Evolutionary conservation across 352 stramenopile genomes (phyloP).

Genomic region (Phytopythium delawarense): DNA sequence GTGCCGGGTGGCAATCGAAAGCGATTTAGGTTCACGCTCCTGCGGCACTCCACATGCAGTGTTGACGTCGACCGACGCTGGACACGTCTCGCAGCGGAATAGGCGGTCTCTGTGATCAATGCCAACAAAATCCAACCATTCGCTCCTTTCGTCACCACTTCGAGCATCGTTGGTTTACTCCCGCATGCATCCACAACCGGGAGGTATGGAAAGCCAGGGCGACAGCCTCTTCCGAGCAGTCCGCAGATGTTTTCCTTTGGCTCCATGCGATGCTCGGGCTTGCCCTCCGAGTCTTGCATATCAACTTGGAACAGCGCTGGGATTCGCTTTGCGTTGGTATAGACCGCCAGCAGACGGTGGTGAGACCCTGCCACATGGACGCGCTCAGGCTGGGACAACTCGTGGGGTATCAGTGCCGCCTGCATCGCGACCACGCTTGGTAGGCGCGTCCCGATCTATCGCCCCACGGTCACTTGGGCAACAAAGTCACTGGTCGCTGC

Average conservation of each 20-base stretch:
- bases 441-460: not conserved
- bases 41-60: not conserved
- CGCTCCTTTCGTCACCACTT: no score
- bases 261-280: not conserved
- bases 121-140: no score
- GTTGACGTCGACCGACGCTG: not conserved
- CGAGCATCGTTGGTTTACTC: no score
- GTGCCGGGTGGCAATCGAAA: not conserved
- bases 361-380: not conserved
- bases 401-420: not conserved
- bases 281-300: not conserved
- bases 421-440: not conserved
- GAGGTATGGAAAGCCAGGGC: not conserved
- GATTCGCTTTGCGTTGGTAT: constrained; percentile 1
- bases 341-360: not conserved
- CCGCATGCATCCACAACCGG: not conserved
- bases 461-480: no score
- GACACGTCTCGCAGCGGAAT: not conserved
- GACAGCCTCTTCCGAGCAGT: not conserved
- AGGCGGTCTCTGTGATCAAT: no score
- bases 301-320: not conserved
- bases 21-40: not conserved
- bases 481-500: not conserved
- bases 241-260: constrained; percentile 2
- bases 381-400: not conserved